Base-by-base conservation (phyloP, 495 filamentous ascomycete genomes). In the Talaromyces wortmannii region DNA sequence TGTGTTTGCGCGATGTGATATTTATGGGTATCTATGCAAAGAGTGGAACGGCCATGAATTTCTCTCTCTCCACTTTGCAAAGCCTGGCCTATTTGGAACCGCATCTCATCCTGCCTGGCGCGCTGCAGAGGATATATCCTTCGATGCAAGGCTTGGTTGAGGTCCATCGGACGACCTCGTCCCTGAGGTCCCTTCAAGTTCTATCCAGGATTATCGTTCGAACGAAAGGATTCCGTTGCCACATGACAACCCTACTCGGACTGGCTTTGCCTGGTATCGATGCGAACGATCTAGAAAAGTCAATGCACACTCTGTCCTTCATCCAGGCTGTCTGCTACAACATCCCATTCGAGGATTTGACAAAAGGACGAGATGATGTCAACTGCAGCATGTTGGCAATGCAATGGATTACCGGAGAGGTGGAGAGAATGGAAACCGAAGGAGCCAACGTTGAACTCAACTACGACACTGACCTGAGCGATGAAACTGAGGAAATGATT, bases 21-120 rank as follows among this genome's bases (percentile, higher is more conserved):
- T 99, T 96, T 69, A 97, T 97, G 94, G 94, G 95, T 18, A 90
- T 99, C 48, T 99, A 95, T 63, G 84, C 92, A 33, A 98, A 99
- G 73, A 95, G 91, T 70, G 84, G 83, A 48, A 88, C 88, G 40
- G 88, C 92, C 2, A 89, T 97, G 74, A 92, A 84, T 61, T 95
- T 91, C 71, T 91, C 91, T 52, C 79, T 96, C 44, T 92, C 89
- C 8, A 88, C 91, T 5, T 76, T 99, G 51, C 92, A 97, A 65
- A 86, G 86, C 43, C 72, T 99, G 52, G 85, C 95, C 5, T 96
- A 87, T 62, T 77, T 99, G 44, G 92, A 97, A 63, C 95, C 94
- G 1, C 84, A 90, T 61, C 75, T 97, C 58, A 96, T 99, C 58
- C 75, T 99, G 7, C 94, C 94, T 4, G 95, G 94, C 16, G 92